Evolutionary conservation across 1,139 yeast genomes (phyloP), one percentile per base, ranked within the genome.

Genomic region (Zygoascus sp.): DNA sequence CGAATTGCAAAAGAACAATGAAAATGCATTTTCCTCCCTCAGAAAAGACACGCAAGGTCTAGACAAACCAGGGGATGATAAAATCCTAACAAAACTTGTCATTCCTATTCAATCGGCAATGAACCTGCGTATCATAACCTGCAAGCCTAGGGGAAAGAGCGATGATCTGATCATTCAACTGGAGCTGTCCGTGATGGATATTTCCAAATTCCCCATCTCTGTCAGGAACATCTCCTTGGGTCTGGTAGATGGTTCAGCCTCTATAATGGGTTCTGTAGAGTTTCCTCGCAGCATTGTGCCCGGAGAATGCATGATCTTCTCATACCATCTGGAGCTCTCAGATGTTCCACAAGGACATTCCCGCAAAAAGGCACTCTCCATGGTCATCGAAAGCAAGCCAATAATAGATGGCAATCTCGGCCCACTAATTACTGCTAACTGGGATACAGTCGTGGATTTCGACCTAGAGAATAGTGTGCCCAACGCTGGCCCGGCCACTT

Each of bases 371-470:
- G 58, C 63, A 1, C 57, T 62, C 17, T 48, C 55, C 5, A 57
- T 62, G 36, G 28, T 48, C 10, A 54, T 61, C 5, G 53, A 58
- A 10, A 52, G 59, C 19, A 40, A 43, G 36, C 47, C 42, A 25
- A 25, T 32, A 20, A n/a, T 25, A 7, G 38, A 32, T 28, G 28
- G 38, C 3, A 40, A 32, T 8, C 42, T 45, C 28, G 52, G 50
- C 49, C 76, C 65, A 2, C 45, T 46, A 15, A 73, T 82, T n/a
- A 62, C 67, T 10, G 81, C 87, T 0, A 68, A 69, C 43, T 80
- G 89, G 82, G 67, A 76, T 2, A 84, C 90, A 0, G 69, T 69
- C 41, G 67, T 82, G 32, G 88, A 81, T 53, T 79, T 81, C 55
- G 75, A 73, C 46, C 63, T 71, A 3, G 48, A 32, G n/a, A 8